These are phyloP conservation scores for Oenanthe javanica DNA, from an alignment of 140 eudicot species.

Conservation along the genomic window DNA sequence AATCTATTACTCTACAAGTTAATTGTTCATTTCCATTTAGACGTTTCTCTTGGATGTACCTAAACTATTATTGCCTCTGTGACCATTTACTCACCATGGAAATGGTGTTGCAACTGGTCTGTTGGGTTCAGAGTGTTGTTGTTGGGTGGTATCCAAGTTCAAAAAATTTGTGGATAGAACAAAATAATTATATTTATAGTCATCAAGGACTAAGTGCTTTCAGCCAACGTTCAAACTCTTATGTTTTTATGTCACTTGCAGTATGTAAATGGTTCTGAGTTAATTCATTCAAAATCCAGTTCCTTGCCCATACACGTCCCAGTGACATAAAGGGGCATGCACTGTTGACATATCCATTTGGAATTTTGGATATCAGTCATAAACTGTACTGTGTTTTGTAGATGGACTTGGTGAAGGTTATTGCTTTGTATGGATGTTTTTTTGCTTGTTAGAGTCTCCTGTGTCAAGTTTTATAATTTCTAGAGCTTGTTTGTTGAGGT, in stretches of 20 bases:
- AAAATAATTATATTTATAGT: not conserved
- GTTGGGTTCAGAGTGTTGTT: not conserved
- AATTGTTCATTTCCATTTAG: not conserved
- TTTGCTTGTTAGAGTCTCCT: not conserved
- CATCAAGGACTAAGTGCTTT: not conserved
- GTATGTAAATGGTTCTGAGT: not conserved
- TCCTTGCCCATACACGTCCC: not conserved
- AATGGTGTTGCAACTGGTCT: not conserved
- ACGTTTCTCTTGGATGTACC: not conserved
- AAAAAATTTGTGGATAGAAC: not conserved
- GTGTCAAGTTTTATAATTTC: not conserved
- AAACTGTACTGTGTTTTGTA: constrained; percentile 5
- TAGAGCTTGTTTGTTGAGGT: not conserved
- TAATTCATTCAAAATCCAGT: not conserved
- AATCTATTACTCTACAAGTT: not conserved
- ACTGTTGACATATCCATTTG: not conserved
- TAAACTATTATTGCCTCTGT: not conserved
- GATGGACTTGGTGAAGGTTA: constrained; percentile 4
- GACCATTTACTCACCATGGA: not conserved
- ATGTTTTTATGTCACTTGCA: not conserved
- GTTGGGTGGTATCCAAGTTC: not conserved
- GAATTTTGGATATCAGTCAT: not conserved
- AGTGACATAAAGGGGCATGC: not conserved
- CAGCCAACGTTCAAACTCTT: not conserved
- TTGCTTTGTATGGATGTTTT: not conserved